These are phyloP conservation scores for Brettanomyces anomalus DNA, from an alignment of 805 yeast species.

Conservation along the genomic window DNA sequence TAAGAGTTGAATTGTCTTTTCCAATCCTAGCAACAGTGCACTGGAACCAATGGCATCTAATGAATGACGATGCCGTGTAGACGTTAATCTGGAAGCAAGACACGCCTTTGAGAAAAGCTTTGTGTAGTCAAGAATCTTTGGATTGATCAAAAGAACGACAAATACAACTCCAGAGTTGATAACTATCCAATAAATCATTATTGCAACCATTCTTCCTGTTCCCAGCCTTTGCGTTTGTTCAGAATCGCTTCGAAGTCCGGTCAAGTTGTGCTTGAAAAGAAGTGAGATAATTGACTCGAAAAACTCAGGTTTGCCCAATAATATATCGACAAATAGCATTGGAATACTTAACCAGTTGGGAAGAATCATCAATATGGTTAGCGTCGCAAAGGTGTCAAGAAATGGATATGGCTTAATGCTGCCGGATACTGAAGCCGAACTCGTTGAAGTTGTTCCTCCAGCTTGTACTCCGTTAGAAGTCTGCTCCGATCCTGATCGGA, in stretches of 20 bases:
- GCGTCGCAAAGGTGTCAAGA: slow-evolving; percentile 21
- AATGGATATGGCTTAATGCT: slow-evolving; percentile 18
- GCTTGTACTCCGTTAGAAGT: neutral
- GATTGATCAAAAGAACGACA: slow-evolving; percentile 12
- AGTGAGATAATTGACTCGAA: slow-evolving; percentile 21
- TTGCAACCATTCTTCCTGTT: neutral
- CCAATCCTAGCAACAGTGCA: slow-evolving; percentile 13
- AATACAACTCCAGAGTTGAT: slow-evolving; percentile 14
- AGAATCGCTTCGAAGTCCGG: slow-evolving; percentile 8
- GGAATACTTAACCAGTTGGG: slow-evolving; percentile 22
- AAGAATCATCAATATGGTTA: slow-evolving; percentile 17
- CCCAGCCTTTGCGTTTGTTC: neutral
- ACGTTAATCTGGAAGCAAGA: slow-evolving; percentile 26
- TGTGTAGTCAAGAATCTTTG: slow-evolving; percentile 19
- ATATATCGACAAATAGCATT: slow-evolving; percentile 12
- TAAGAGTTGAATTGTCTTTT: slow-evolving; percentile 6
- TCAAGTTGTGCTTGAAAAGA: slow-evolving; percentile 18
- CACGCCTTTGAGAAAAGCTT: slow-evolving; percentile 25
- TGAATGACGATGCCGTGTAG: slow-evolving; percentile 19
- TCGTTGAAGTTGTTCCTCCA: neutral
- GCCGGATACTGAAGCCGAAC: neutral
- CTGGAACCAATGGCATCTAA: slow-evolving; percentile 22
- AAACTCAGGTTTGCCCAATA: slow-evolving; percentile 19
- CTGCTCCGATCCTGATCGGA: neutral
- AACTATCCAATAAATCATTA: slow-evolving; percentile 9